A percentile compares a stretch with the other conserved stretches of the same genome.
Conservation (phyloP, 2,329 filamentous ascomycete genomes). For the Myriosclerotinia duriaeana region DNA sequence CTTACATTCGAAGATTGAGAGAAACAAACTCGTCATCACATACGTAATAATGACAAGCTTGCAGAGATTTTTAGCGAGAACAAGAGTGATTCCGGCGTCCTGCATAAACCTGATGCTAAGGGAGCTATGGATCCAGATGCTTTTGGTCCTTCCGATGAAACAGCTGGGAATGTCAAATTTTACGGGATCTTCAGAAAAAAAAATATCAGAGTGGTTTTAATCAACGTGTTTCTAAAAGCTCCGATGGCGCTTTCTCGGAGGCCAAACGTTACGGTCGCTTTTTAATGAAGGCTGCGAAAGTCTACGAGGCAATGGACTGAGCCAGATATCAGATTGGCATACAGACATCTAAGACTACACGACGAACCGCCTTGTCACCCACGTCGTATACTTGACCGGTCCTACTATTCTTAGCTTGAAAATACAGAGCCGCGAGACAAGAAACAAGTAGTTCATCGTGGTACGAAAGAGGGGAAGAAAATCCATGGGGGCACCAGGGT, state of each 20-base stretch:
- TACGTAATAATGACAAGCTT: slow-evolving; percentile 14
- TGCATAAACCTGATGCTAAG: background rate
- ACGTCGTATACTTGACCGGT: slow-evolving; percentile 48
- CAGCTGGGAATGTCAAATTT: background rate
- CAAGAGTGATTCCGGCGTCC: background rate
- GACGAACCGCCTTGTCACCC: slow-evolving; percentile 44
- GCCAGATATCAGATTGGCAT: slow-evolving; percentile 31
- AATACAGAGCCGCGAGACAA: slow-evolving; percentile 43
- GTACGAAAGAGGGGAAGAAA: slow-evolving; percentile 25
- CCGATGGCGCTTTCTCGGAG: background rate
- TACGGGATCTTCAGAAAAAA: too few species aligned
- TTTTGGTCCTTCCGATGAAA: background rate
- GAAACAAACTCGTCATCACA: background rate
- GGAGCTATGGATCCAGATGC: background rate
- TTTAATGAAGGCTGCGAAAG: slow-evolving; percentile 28
- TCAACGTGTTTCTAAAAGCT: background rate
- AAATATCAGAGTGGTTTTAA: too few species aligned
- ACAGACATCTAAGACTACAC: slow-evolving; percentile 29
- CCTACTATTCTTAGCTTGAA: slow-evolving; percentile 44
- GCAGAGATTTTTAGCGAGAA: background rate
- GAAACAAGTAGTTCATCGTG: slow-evolving; percentile 35
- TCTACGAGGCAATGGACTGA: slow-evolving; percentile 34
- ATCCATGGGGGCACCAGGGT: slow-evolving; percentile 30
- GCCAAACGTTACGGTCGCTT: slow-evolving; percentile 24
- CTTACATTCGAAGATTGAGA: background rate